These are phyloP conservation scores for Saccharomycopsis crataegensis DNA, from an alignment of 1,139 yeast genomes.

Conservation along the genomic window DNA sequence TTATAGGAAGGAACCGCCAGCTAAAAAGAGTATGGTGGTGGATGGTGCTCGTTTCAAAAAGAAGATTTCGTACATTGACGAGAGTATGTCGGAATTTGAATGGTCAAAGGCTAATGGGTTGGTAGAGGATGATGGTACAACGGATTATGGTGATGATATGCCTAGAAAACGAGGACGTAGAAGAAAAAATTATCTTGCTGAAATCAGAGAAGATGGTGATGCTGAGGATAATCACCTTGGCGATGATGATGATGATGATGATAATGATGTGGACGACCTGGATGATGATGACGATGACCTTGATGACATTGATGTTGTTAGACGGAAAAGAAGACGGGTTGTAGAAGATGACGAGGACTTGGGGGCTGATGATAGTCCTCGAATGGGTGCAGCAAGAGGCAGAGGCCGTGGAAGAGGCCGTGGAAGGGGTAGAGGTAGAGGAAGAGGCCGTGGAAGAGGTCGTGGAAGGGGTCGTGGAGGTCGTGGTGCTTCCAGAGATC, in stretches of 20 bases:
- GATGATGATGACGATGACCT: constrained; percentile 20
- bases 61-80: constrained; percentile 17
- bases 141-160: constrained; percentile 19
- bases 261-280: constrained; percentile 20
- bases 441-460: constrained; percentile 20
- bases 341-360: constrained; percentile 19
- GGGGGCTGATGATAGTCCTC: constrained; percentile 17
- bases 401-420: constrained; percentile 1
- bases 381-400: constrained; percentile 25
- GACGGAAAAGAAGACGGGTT: constrained; percentile 19
- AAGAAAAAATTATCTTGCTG: constrained; percentile 14
- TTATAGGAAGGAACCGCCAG: constrained; percentile 53
- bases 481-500: constrained; percentile 19
- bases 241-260: constrained; percentile 17
- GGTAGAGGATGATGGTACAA: constrained; percentile 43
- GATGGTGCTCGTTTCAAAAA: constrained; percentile 16
- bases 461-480: constrained; percentile 28
- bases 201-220: constrained; percentile 20
- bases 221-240: constrained; percentile 7
- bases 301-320: neutral
- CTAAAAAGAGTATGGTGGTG: constrained; percentile 5
- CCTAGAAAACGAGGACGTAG: constrained; percentile 18
- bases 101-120: constrained; percentile 24
- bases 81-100: constrained; percentile 18
- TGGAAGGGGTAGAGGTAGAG: constrained; percentile 15